phyloP scores from a whole-genome alignment of 2,329 filamentous ascomycete genomes.

The Pseudogymnoascus sp. region DNA sequence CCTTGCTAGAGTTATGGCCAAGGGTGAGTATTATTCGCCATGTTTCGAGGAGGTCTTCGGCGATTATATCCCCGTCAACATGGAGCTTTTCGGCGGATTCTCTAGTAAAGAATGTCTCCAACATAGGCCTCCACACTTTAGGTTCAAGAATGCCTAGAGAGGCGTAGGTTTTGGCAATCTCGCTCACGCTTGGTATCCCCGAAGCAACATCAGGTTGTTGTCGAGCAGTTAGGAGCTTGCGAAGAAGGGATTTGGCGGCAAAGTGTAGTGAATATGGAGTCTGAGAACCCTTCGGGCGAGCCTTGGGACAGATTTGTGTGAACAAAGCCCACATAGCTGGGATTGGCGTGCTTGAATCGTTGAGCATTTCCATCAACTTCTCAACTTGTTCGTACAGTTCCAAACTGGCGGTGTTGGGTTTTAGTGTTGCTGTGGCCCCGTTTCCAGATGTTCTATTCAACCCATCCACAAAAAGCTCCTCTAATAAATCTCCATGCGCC shows the following conservation, averaged over 20 bases:
- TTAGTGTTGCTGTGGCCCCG: conserved; percentile 3
- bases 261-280: conserved; percentile 18
- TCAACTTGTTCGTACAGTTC: conserved; percentile 24
- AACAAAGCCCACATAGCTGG: conserved; percentile 27
- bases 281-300: conserved; percentile 13
- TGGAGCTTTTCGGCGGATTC: not conserved
- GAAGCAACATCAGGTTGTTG: conserved; percentile 16
- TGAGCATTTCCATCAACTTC: conserved; percentile 23
- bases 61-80: not conserved
- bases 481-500: conserved; percentile 21
- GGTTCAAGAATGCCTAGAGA: conserved; percentile 21
- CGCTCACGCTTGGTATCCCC: conserved; percentile 22
- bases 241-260: conserved; percentile 16
- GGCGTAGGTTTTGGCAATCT: conserved; percentile 21
- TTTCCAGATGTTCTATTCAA: conserved; percentile 13
- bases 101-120: conserved; percentile 11
- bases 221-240: conserved; percentile 20
- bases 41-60: conserved; percentile 23
- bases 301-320: conserved; percentile 25
- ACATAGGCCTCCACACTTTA: conserved; percentile 23
- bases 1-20: not conserved
- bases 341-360: conserved; percentile 12
- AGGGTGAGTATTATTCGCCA: conserved; percentile 18
- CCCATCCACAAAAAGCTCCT: conserved; percentile 26
- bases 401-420: conserved; percentile 13